Percentiles rank a stretch among this genome's conserved stretches.
phyloP scores from a whole-genome alignment of 1,284 basidiomycete genomes.

The Rhodotorula sp. region DNA sequence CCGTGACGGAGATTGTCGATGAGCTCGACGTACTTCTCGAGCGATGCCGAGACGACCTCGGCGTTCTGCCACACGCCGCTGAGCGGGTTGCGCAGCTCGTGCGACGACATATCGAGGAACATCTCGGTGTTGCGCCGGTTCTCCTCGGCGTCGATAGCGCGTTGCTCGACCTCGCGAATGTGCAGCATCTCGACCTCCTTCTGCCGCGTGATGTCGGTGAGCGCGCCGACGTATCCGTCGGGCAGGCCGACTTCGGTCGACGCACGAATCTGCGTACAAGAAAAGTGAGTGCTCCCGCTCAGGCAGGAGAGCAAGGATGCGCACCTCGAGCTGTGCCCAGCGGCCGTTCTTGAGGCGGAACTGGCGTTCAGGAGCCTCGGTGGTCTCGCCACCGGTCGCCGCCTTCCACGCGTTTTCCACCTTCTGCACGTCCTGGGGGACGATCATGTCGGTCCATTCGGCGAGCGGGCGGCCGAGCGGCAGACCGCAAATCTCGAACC shows the following conservation, averaged over 20 bases:
- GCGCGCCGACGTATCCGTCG: slow-evolving; percentile 41
- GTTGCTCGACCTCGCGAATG: slow-evolving; percentile 42
- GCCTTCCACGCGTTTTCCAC: slow-evolving; percentile 21
- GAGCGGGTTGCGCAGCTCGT: slow-evolving; percentile 19
- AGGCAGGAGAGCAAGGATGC: neutral
- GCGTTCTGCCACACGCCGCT: slow-evolving; percentile 40
- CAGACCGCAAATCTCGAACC: slow-evolving; percentile 34
- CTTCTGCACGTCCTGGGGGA: slow-evolving; percentile 24
- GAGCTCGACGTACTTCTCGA: slow-evolving; percentile 33
- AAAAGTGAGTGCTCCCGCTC: neutral
- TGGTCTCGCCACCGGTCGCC: slow-evolving; percentile 13
- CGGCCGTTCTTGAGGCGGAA: slow-evolving; percentile 33
- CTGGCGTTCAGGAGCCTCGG: slow-evolving; percentile 27
- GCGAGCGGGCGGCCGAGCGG: slow-evolving; percentile 21
- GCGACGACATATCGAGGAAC: neutral
- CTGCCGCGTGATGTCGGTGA: slow-evolving; percentile 45
- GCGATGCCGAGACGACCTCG: slow-evolving; percentile 38
- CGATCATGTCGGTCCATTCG: slow-evolving; percentile 34
- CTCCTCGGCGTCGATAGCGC: slow-evolving; percentile 42
- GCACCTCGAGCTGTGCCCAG: slow-evolving; percentile 32
- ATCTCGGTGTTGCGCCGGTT: slow-evolving; percentile 35
- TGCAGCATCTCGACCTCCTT: slow-evolving; percentile 42
- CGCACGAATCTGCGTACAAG: slow-evolving; percentile 13
- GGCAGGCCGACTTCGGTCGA: slow-evolving; percentile 25
- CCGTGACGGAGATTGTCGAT: slow-evolving; percentile 28